These are phyloP conservation scores for Tephrocybe sp. DNA, from an alignment of 768 basidiomycete species.

Conservation along the genomic window DNA sequence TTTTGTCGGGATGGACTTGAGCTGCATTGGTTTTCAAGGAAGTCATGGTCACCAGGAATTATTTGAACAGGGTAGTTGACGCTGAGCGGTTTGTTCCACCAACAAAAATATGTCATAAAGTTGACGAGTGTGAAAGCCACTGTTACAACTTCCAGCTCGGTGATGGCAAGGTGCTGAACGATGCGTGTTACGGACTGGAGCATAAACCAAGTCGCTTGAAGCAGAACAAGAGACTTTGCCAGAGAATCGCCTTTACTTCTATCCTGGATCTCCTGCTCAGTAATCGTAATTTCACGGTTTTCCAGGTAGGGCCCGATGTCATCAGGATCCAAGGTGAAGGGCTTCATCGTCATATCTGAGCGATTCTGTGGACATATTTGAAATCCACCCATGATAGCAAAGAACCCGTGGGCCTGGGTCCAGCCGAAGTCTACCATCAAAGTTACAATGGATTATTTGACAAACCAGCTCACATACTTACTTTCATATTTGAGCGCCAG, in stretches of 20 bases:
- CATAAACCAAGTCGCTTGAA: slow-evolving; percentile 31
- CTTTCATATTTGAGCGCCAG: slow-evolving; percentile 14
- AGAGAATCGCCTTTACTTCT: slow-evolving; percentile 25
- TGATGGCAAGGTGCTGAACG: slow-evolving; percentile 20
- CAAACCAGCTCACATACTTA: background rate
- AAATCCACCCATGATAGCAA: slow-evolving; percentile 28
- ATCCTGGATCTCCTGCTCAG: slow-evolving; percentile 22
- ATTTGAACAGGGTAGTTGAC: slow-evolving; percentile 17
- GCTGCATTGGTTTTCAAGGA: too few relatives aligned
- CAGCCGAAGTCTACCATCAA: slow-evolving; percentile 13
- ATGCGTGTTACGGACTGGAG: slow-evolving; percentile 26
- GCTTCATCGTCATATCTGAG: background rate
- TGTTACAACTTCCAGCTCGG: slow-evolving; percentile 31
- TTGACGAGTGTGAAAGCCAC: slow-evolving; percentile 26
- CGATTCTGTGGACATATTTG: slow-evolving; percentile 7
- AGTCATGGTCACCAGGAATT: background rate
- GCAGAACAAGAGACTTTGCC: slow-evolving; percentile 11
- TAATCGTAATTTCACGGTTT: slow-evolving; percentile 3
- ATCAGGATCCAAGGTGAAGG: background rate
- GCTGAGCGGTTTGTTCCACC: slow-evolving; percentile 36
- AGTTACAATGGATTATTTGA: too few relatives aligned
- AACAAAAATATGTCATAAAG: slow-evolving; percentile 28
- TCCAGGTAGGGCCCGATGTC: background rate
- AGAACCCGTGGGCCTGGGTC: slow-evolving; percentile 26
- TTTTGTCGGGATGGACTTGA: too few relatives aligned